phyloP scores from a whole-genome alignment of 768 basidiomycete genomes.

The Lactarius hatsudake region DNA sequence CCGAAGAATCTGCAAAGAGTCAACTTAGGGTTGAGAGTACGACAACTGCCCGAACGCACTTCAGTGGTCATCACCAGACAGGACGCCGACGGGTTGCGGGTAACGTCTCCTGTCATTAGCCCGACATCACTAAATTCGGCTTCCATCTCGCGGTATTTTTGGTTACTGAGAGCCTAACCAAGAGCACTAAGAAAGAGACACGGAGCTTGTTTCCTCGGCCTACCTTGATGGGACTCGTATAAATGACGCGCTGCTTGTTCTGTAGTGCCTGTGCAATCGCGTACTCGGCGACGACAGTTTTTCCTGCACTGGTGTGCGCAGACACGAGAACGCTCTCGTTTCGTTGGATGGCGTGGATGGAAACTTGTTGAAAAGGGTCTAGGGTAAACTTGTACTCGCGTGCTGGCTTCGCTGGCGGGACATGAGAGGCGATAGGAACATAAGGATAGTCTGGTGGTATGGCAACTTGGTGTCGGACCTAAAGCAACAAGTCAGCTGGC shows the following conservation, averaged over 20 bases:
- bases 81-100: slow-evolving; percentile 94
- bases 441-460: slow-evolving; percentile 92
- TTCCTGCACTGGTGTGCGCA: slow-evolving; percentile 98
- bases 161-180: slow-evolving; percentile 89
- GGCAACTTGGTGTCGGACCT: slow-evolving; percentile 96
- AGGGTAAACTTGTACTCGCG: slow-evolving; percentile 94
- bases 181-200: slow-evolving; percentile 19
- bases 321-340: slow-evolving; percentile 98
- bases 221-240: slow-evolving; percentile 99
- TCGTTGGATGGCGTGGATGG: slow-evolving; percentile 91
- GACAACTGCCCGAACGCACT: slow-evolving; percentile 43
- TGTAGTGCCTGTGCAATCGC: slow-evolving; percentile 96
- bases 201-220: slow-evolving; percentile 32
- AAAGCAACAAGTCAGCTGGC: slow-evolving; percentile 4
- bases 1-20: slow-evolving; percentile 73
- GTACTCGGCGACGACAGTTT: slow-evolving; percentile 99
- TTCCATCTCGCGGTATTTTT: slow-evolving; percentile 97
- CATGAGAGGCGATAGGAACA: slow-evolving; percentile 83
- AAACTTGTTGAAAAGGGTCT: slow-evolving; percentile 96
- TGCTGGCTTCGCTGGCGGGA: slow-evolving; percentile 87
- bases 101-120: slow-evolving; percentile 99
- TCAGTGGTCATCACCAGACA: slow-evolving; percentile 99
- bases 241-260: slow-evolving; percentile 94
- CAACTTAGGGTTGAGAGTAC: not conserved
- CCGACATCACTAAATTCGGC: slow-evolving; percentile 98